These are phyloP conservation scores for Rossbeevera mucosa DNA, from an alignment of 768 basidiomycete genomes.

Conservation along the genomic window DNA sequence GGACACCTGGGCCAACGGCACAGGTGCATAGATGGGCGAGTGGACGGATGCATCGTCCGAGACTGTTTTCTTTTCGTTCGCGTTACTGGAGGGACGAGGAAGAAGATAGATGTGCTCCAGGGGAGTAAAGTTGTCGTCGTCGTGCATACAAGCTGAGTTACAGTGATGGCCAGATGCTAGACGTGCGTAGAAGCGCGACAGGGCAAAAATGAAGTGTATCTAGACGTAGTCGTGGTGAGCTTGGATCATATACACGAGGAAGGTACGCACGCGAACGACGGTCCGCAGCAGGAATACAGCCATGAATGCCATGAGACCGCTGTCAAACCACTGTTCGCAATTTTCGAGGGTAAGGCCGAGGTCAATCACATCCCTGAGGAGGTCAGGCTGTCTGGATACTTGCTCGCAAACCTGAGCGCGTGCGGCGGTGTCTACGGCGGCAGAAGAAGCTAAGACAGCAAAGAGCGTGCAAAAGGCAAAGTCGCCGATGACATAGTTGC, in stretches of 20 bases:
- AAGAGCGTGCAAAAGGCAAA: constrained; percentile 64
- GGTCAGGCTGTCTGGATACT: constrained; percentile 68
- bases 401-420: constrained; percentile 69
- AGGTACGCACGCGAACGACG: constrained; percentile 56
- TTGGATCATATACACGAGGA: background rate
- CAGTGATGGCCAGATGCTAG: constrained; percentile 41
- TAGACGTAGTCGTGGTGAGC: constrained; percentile 24
- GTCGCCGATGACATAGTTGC: constrained; percentile 78
- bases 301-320: constrained; percentile 55
- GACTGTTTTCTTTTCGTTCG: constrained; percentile 5
- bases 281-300: constrained; percentile 57
- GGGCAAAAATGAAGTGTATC: constrained; percentile 74
- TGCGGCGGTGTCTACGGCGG: constrained; percentile 50
- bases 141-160: constrained; percentile 7
- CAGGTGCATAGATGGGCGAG: constrained; percentile 59
- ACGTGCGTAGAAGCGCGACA: constrained; percentile 60
- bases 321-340: constrained; percentile 75
- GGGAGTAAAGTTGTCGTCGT: constrained; percentile 25
- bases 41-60: constrained; percentile 1
- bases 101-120: constrained; percentile 64
- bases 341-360: constrained; percentile 74
- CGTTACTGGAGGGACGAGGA: constrained; percentile 27
- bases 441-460: constrained; percentile 52
- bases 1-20: constrained; percentile 54
- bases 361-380: constrained; percentile 65